phyloP scores from a whole-genome alignment of 108 stramenopile genomes.

The Cyclotella kingstonii region DNA sequence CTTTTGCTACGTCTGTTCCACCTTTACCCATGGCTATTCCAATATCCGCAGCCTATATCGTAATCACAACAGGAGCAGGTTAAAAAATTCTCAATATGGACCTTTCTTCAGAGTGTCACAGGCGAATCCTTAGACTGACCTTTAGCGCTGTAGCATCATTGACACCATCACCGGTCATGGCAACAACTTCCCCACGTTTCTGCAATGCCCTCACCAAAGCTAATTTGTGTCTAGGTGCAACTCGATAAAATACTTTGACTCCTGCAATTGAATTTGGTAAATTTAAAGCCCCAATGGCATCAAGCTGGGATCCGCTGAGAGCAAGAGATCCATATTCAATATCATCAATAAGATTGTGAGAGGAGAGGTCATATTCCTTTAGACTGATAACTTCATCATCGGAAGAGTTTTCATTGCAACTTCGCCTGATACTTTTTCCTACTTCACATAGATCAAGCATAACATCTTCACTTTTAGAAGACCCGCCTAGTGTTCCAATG shows the following conservation, averaged over 20 bases:
- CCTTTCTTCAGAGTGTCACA: background rate
- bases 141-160: conserved; percentile 97
- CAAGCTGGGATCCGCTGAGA: conserved; percentile 77
- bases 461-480: background rate
- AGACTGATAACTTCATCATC: conserved; percentile 28
- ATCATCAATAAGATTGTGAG: conserved; percentile 38
- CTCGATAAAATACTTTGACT: conserved; percentile 94
- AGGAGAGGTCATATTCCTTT: conserved; percentile 12
- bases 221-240: conserved; percentile 94
- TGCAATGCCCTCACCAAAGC: conserved; percentile 93
- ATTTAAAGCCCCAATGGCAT: conserved; percentile 65
- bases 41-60: conserved; percentile 83
- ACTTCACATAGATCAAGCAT: background rate
- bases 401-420: conserved; percentile 24
- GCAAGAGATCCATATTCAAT: conserved; percentile 44
- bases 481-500: conserved; percentile 35
- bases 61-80: background rate
- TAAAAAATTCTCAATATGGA: background rate
- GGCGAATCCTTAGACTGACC: conserved; percentile 24
- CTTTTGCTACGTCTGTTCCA: conserved; percentile 97
- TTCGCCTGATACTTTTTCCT: background rate
- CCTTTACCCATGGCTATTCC: conserved; percentile 96
- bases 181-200: conserved; percentile 88
- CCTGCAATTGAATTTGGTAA: conserved; percentile 64
- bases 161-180: conserved; percentile 98